Base-by-base conservation (phyloP, 768 basidiomycete species). In the Podaxis sp. region DNA sequence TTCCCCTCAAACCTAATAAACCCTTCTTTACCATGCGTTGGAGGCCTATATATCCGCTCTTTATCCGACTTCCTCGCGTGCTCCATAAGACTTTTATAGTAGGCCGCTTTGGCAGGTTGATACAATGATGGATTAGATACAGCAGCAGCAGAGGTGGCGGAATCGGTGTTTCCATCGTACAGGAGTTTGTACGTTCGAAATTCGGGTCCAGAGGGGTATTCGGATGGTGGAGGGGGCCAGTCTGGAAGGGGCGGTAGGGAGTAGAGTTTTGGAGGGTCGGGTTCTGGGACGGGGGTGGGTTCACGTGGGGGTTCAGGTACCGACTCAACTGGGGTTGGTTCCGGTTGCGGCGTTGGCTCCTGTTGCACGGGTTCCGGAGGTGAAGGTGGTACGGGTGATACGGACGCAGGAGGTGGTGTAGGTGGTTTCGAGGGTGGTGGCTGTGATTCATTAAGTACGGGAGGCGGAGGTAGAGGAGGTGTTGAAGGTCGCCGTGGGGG, bases 161-260 rank as follows among this genome's bases (percentile, higher is more conserved):
- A 63, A 70, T 90, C 88, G 26, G 82, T 68, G 2, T 75, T 63
- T 33, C 86, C 82, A 69, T 93, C 89, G 69, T 81, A 91, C 6
- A 90, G 72, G 8, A 92, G 78, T 68, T 84, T 88, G 74, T 82
- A 88, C 24, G 82, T 70, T 63, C 77, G 80, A 7, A 68, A 63
- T n/a, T 68, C 59, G 2, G 73, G 64, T 12, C n/a, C 6, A 0
- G 85, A 51, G 36, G 61, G 80, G 64, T 80, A 84, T 63, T 79
- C 82, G 11, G 79, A 77, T 2, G 74, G 77, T 9, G 81, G 78
- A 1, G 89, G 86, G 0, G 89, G 87, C 86, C 87, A 90, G 2
- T 77, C 73, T 15, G 83, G 87, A 3, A 74, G 70, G 0, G 76
- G 74, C 1, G 71, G 70, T 3, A 73, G 63, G 11, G 72, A 72